Base-by-base conservation (phyloP, 805 yeast species). In the Candida verbasci region DNA sequence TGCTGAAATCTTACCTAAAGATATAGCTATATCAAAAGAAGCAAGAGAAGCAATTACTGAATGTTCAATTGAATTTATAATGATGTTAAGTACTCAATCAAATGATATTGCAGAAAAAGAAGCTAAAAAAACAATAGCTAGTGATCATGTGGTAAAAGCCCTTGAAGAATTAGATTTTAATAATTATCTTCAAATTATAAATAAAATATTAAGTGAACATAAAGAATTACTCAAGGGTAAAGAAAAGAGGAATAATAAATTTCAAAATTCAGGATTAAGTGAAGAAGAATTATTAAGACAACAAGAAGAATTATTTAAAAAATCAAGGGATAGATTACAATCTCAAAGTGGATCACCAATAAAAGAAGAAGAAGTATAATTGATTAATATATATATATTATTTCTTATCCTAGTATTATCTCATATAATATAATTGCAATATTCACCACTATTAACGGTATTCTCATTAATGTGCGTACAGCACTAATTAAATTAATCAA, bases 31-130 rank as follows among this genome's bases (percentile, higher is more conserved):
- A 48, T 79, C 95, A 27, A 85, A 89, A 48, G 97, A 93, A 46
- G 95, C 97, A 2, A 71, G 97, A 40, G 97, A 91, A 52, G 93
- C 95, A 29, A 76, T 93, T 30, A 91, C 95, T 29, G 97, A 93
- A 55, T 91, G 96, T 58, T 88, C 97, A 50, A 87, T 93, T 38
- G 96, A 88, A 61, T 91, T 93, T 57, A 82, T 93, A 42, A 91
- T 93, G 95, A 86, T 91, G 41, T 67, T 91, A 29, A 84, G 96
- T 9, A 86, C 95, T 3, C 95, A 88, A 62, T 82, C 91, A 38
- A 89, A 91, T 51, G 97, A 93, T 44, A 88, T 93, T 46, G 97
- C 97, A 1, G 97, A 93, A 50, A 84, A 83, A 50, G 98, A 93
- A 56, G 80, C 94, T 37, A 93, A 93, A 60, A 93, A 93, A 61